phyloP scores from a whole-genome alignment of 352 stramenopile species.

The Pythium biforme region DNA sequence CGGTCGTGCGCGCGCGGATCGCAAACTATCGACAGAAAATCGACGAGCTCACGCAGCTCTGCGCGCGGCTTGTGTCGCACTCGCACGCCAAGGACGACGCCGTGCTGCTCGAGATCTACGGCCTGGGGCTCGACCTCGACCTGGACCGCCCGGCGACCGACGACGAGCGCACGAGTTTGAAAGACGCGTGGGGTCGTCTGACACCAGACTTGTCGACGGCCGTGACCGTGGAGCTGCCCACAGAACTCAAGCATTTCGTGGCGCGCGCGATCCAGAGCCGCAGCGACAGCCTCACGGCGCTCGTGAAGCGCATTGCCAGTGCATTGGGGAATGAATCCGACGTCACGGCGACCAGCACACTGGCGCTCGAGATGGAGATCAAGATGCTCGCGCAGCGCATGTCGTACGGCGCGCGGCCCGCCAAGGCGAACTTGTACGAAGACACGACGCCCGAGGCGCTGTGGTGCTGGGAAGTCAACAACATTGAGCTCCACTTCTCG shows the following conservation, averaged over 20 bases:
- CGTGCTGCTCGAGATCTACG: slow-evolving; percentile 77
- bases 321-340: not conserved
- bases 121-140: slow-evolving; percentile 50
- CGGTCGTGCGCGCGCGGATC: slow-evolving; percentile 55
- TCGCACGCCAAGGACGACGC: slow-evolving; percentile 26
- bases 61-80: slow-evolving; percentile 31
- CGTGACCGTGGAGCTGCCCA: slow-evolving; percentile 2
- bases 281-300: slow-evolving; percentile 26
- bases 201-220: slow-evolving; percentile 12
- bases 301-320: slow-evolving; percentile 16
- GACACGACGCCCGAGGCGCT: slow-evolving; percentile 71
- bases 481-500: slow-evolving; percentile 64
- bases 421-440: slow-evolving; percentile 78
- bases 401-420: slow-evolving; percentile 59
- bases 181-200: slow-evolving; percentile 17
- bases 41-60: slow-evolving; percentile 59
- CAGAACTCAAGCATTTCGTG: slow-evolving; percentile 28
- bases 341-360: slow-evolving; percentile 10
- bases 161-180: not conserved
- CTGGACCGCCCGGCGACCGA: slow-evolving; percentile 34
- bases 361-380: slow-evolving; percentile 83
- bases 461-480: slow-evolving; percentile 85
- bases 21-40: slow-evolving; percentile 76
- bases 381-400: slow-evolving; percentile 85
- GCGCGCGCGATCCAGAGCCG: slow-evolving; percentile 29